Percentiles rank a stretch among this genome's conserved stretches.
These are phyloP conservation scores for Neolecta irregularis DNA, from an alignment of 1,139 yeast genomes.

Conservation along the genomic window DNA sequence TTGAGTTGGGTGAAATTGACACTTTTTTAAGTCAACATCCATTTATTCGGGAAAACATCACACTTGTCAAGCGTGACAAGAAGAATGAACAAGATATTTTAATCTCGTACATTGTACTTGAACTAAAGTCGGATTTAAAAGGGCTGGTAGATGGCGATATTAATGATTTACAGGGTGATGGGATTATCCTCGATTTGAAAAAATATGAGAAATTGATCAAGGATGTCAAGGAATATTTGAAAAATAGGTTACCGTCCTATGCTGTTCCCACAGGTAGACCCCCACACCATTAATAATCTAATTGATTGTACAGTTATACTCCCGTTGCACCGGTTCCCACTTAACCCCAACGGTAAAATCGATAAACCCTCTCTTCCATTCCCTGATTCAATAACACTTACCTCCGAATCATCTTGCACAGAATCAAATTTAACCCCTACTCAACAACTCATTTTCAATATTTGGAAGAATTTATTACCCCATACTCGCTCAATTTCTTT, in stretches of 20 bases:
- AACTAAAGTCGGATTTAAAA: conserved; percentile 33
- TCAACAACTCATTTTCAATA: conserved; percentile 55
- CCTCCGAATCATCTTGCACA: conserved; percentile 44
- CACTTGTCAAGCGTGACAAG: conserved; percentile 72
- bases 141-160: conserved; percentile 21
- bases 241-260: conserved; percentile 78
- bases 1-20: conserved; percentile 94
- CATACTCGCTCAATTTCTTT: conserved; percentile 66
- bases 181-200: conserved; percentile 66
- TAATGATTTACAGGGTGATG: conserved; percentile 38
- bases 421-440: conserved; percentile 39
- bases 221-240: conserved; percentile 65
- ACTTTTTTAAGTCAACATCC: conserved; percentile 89
- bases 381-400: conserved; percentile 79
- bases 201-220: conserved; percentile 61
- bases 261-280: too few species aligned
- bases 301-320: conserved; percentile 78
- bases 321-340: conserved; percentile 70
- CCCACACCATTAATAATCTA: too few species aligned
- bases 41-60: conserved; percentile 76
- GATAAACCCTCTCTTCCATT: conserved; percentile 94
- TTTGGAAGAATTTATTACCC: conserved; percentile 80
- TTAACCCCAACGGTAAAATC: conserved; percentile 96
- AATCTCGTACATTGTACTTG: conserved; percentile 84
- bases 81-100: conserved; percentile 84